These are phyloP conservation scores for Trypanosoma boissoni DNA, from an alignment of 208 protist species.

Conservation along the genomic window DNA sequence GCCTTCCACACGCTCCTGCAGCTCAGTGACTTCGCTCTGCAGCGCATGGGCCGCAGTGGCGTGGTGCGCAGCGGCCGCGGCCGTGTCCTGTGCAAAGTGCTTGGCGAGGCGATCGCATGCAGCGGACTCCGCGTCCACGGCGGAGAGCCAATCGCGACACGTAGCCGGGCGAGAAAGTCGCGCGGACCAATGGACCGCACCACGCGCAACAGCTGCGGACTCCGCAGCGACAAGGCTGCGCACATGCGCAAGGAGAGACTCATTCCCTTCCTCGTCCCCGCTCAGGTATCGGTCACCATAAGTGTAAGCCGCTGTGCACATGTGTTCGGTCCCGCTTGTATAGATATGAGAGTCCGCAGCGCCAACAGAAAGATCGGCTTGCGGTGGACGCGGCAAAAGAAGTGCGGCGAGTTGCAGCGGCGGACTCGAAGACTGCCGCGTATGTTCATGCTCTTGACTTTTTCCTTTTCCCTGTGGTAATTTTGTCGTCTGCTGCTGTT, in stretches of 20 bases:
- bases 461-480: no score
- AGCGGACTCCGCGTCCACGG: slow-evolving; percentile 9
- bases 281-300: not conserved
- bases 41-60: slow-evolving; percentile 10
- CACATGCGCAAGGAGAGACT: slow-evolving; percentile 16
- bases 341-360: slow-evolving; percentile 7
- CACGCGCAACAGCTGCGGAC: slow-evolving; percentile 6
- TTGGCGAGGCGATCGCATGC: slow-evolving; percentile 15
- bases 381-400: slow-evolving; percentile 2
- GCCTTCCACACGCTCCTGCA: slow-evolving; percentile 23
- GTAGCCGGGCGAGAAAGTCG: slow-evolving; percentile 12
- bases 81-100: slow-evolving; percentile 18
- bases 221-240: slow-evolving; percentile 22
- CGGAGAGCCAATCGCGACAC: slow-evolving; percentile 16
- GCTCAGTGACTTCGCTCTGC: slow-evolving; percentile 10
- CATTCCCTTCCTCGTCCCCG: not conserved
- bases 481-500: slow-evolving; percentile 1
- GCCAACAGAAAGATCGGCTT: slow-evolving; percentile 19
- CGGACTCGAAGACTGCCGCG: slow-evolving; percentile 4
- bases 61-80: slow-evolving; percentile 14
- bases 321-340: no score
- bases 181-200: slow-evolving; percentile 17
- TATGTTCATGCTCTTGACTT: not conserved
- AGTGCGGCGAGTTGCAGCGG: slow-evolving; percentile 8
- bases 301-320: no score